A percentile compares a stretch with the other conserved stretches of the same genome.
These are phyloP conservation scores for Diaporthe ilicicola DNA, from an alignment of 2,329 filamentous ascomycete genomes.

Conservation along the genomic window DNA sequence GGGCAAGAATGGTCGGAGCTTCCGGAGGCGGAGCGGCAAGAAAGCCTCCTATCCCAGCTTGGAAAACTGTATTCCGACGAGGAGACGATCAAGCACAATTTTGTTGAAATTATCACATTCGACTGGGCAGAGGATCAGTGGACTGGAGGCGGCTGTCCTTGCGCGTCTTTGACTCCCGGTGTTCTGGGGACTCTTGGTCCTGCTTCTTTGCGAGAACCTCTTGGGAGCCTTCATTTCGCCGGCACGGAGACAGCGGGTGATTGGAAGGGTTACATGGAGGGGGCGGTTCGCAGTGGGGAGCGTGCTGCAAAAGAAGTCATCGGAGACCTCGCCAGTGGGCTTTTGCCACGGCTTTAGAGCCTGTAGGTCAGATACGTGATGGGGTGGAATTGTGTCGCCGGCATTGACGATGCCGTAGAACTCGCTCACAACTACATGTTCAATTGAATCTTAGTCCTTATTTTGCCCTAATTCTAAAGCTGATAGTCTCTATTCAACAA, in stretches of 20 bases:
- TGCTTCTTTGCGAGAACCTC: conserved; percentile 43
- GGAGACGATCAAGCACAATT: conserved; percentile 35
- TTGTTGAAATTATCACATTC: conserved; percentile 44
- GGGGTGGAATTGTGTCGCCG: too few relatives aligned
- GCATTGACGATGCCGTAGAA: too few relatives aligned
- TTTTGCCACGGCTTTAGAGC: too few relatives aligned
- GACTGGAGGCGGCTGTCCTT: conserved; percentile 51
- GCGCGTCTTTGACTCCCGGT: conserved; percentile 47
- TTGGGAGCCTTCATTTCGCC: conserved; percentile 57
- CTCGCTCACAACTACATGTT: too few relatives aligned
- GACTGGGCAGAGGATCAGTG: conserved; percentile 50
- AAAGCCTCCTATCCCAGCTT: conserved; percentile 41
- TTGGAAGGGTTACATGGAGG: conserved; percentile 67
- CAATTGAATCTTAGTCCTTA: too few relatives aligned
- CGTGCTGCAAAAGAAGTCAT: conserved; percentile 55
- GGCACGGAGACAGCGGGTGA: conserved; percentile 59
- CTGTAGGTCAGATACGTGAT: too few relatives aligned
- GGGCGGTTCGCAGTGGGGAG: conserved; percentile 58
- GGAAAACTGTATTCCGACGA: conserved; percentile 36
- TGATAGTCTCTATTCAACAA: too few relatives aligned
- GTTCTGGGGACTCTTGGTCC: conserved; percentile 45
- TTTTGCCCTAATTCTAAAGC: too few relatives aligned
- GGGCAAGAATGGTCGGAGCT: conserved; percentile 45
- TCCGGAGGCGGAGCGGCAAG: conserved; percentile 34
- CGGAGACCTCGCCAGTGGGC: not conserved